phyloP scores from a whole-genome alignment of 441 rosid species.

The Mallotus japonicus region DNA sequence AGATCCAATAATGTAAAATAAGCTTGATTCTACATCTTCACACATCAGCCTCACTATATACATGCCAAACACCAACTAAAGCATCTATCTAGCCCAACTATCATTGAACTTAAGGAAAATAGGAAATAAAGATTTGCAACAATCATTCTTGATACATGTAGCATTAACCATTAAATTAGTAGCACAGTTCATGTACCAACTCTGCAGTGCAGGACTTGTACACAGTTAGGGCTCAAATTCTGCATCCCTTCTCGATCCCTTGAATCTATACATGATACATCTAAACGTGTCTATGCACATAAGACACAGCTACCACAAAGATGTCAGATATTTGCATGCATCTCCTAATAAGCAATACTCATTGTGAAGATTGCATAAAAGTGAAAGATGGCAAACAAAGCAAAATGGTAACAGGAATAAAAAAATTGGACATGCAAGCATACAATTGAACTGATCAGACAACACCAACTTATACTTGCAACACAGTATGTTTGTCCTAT shows the following conservation, averaged over 20 bases:
- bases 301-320: too few species aligned
- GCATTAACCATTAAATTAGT: background rate
- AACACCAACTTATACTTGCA: background rate
- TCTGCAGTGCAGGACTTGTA: background rate
- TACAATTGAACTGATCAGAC: background rate
- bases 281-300: too few species aligned
- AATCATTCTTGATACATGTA: background rate
- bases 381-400: too few species aligned
- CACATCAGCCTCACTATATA: background rate
- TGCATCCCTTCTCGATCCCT: background rate
- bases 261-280: background rate
- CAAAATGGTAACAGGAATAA: too few species aligned
- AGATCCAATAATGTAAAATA: background rate
- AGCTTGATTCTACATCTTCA: constrained; percentile 2
- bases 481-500: background rate
- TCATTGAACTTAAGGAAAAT: background rate
- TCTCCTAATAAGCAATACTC: background rate
- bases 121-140: background rate
- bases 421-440: too few species aligned
- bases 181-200: background rate
- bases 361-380: too few species aligned
- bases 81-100: background rate
- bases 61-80: background rate
- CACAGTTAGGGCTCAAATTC: background rate
- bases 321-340: too few species aligned